These are phyloP conservation scores for Sporothrix curviconia DNA, from an alignment of 2,329 filamentous ascomycete genomes.

Conservation along the genomic window DNA sequence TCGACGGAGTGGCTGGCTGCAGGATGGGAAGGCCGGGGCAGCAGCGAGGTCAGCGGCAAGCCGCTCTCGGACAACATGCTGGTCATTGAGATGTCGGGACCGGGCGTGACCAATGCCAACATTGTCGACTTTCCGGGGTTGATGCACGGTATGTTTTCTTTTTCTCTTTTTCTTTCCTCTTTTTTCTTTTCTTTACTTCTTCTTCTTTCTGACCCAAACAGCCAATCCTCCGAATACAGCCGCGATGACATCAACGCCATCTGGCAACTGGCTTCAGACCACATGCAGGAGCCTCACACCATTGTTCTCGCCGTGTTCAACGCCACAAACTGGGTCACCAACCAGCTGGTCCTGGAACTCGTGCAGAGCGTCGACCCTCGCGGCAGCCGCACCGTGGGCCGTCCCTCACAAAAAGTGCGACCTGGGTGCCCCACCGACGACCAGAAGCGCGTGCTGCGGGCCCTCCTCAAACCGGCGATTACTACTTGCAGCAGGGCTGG, in stretches of 20 bases:
- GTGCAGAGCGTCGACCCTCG: background rate
- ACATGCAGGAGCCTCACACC: background rate
- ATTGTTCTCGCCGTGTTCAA: background rate
- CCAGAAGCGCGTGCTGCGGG: background rate
- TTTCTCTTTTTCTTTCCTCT: too few relatives aligned
- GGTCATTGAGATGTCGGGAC: slow-evolving; percentile 14
- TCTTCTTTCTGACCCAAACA: background rate
- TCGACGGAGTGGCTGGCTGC: too few relatives aligned
- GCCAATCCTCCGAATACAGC: background rate
- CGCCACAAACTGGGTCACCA: background rate
- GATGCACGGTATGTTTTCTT: slow-evolving; percentile 10
- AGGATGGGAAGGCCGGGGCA: too few relatives aligned
- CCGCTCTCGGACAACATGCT: slow-evolving; percentile 15
- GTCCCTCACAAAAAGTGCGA: background rate
- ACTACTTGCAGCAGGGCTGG: background rate
- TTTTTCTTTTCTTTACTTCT: background rate
- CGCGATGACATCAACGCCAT: background rate
- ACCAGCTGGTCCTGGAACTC: background rate
- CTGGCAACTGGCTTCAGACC: background rate
- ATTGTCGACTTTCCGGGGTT: slow-evolving; percentile 15
- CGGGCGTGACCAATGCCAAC: slow-evolving; percentile 12
- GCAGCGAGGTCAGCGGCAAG: too few relatives aligned
- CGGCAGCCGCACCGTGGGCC: background rate
- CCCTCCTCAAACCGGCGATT: background rate
- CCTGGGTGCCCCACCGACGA: background rate